phyloP scores from a whole-genome alignment of 768 basidiomycete genomes.

The Mycena leptocephala region DNA sequence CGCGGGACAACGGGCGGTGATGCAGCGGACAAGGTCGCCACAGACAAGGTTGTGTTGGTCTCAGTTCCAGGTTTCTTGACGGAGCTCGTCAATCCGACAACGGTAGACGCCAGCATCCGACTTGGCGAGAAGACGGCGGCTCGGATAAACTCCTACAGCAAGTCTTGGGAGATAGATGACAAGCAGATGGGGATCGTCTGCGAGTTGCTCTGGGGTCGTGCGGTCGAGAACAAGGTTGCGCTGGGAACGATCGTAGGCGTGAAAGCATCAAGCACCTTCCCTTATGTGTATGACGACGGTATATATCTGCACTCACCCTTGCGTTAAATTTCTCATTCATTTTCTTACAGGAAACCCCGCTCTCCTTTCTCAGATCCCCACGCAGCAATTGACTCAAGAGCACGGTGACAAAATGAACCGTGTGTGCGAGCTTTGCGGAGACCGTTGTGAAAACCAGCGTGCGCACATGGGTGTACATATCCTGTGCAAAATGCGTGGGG shows the following conservation, averaged over 20 bases:
- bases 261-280: not conserved
- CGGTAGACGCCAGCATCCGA: constrained; percentile 1
- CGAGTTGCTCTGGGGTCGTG: constrained; percentile 7
- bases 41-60: constrained; percentile 15
- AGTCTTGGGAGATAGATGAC: constrained; percentile 26
- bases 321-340: not conserved
- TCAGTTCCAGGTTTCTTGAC: constrained; percentile 14
- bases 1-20: not conserved
- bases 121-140: not conserved
- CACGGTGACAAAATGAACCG: constrained; percentile 9
- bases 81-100: constrained; percentile 16
- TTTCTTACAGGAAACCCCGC: not conserved
- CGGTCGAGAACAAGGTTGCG: not conserved
- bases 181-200: not conserved
- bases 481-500: not conserved
- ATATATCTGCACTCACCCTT: not conserved
- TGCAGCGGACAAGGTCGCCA: constrained; percentile 15
- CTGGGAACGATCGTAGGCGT: not conserved
- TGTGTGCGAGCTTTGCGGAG: constrained; percentile 4
- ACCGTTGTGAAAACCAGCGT: not conserved
- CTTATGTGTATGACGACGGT: constrained; percentile 23
- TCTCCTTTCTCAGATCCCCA: not conserved
- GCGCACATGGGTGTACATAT: constrained; percentile 21
- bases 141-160: constrained; percentile 9
- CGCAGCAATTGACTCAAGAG: not conserved